These are phyloP conservation scores for Scheffersomyces stambukii DNA, from an alignment of 1,139 yeast genomes.

Conservation along the genomic window DNA sequence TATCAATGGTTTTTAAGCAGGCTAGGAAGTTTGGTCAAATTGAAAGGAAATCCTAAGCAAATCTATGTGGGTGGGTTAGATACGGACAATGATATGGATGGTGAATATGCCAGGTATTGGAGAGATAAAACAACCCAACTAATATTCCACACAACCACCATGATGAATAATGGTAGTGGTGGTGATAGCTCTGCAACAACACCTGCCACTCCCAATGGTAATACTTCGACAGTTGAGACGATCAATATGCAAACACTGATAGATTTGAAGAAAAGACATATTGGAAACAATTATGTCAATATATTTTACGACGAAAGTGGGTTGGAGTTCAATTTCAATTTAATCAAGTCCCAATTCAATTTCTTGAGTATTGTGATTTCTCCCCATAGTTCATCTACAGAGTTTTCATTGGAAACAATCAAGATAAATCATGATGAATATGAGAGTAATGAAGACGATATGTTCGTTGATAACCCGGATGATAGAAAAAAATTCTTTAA, in stretches of 20 bases:
- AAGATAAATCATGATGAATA: constrained; percentile 1
- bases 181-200: constrained; percentile 55
- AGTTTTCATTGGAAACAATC: constrained; percentile 1
- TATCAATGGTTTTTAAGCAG: constrained; percentile 57
- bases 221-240: constrained; percentile 9
- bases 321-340: constrained; percentile 60
- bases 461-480: no score
- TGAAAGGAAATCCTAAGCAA: constrained; percentile 50
- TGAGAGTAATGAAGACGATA: constrained; percentile 5
- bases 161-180: constrained; percentile 58
- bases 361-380: constrained; percentile 75
- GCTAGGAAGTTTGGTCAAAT: constrained; percentile 56
- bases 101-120: constrained; percentile 74
- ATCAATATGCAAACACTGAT: constrained; percentile 7
- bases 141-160: constrained; percentile 72
- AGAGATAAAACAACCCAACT: constrained; percentile 67
- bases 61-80: constrained; percentile 81
- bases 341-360: constrained; percentile 75
- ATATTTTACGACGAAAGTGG: constrained; percentile 75
- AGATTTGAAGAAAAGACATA: constrained; percentile 72
- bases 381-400: constrained; percentile 43
- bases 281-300: constrained; percentile 82
- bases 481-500: constrained; percentile 34
- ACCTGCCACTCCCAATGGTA: constrained; percentile 48
- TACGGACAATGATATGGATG: constrained; percentile 64